phyloP scores from a whole-genome alignment of 2,329 filamentous ascomycete species.

The Neonectria magnoliae region DNA sequence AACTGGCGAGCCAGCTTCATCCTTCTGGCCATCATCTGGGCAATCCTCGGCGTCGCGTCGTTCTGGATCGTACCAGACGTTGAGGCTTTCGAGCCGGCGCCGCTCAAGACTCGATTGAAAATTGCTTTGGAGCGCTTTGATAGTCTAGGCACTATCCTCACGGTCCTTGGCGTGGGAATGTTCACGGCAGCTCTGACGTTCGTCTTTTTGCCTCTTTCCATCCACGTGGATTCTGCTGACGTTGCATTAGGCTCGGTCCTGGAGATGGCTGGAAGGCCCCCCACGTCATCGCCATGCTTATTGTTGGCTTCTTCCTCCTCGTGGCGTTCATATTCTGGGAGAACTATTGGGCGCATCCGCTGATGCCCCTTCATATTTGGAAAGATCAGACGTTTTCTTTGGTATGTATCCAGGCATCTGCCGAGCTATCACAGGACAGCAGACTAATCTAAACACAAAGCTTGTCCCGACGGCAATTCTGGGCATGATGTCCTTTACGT shows the following conservation, averaged over 20 bases:
- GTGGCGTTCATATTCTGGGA: slow-evolving; percentile 71
- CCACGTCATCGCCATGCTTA: slow-evolving; percentile 70
- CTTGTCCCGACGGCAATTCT: slow-evolving; percentile 66
- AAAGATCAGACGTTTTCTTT: slow-evolving; percentile 72
- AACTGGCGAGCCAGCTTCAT: slow-evolving; percentile 73
- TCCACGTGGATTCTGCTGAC: slow-evolving; percentile 18
- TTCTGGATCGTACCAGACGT: slow-evolving; percentile 70
- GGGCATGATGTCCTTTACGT: slow-evolving; percentile 71
- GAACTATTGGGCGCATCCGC: slow-evolving; percentile 57
- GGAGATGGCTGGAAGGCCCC: slow-evolving; percentile 69
- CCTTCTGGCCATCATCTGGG: slow-evolving; percentile 71
- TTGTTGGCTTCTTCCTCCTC: slow-evolving; percentile 67
- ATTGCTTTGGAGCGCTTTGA: slow-evolving; percentile 67
- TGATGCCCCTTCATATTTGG: slow-evolving; percentile 67
- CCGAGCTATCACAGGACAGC: no score
- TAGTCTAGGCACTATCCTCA: slow-evolving; percentile 67
- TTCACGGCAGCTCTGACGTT: slow-evolving; percentile 70
- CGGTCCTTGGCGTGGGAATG: slow-evolving; percentile 72
- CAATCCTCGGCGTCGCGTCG: slow-evolving; percentile 65
- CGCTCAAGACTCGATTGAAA: slow-evolving; percentile 31
- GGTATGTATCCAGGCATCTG: slow-evolving; percentile 49
- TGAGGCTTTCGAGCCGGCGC: slow-evolving; percentile 53
- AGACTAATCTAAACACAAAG: slow-evolving; percentile 43
- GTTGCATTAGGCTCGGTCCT: slow-evolving; percentile 62
- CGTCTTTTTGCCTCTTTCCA: slow-evolving; percentile 39